Conservation (phyloP, 352 stramenopile genomes). For the Phytophthora fragariae region DNA sequence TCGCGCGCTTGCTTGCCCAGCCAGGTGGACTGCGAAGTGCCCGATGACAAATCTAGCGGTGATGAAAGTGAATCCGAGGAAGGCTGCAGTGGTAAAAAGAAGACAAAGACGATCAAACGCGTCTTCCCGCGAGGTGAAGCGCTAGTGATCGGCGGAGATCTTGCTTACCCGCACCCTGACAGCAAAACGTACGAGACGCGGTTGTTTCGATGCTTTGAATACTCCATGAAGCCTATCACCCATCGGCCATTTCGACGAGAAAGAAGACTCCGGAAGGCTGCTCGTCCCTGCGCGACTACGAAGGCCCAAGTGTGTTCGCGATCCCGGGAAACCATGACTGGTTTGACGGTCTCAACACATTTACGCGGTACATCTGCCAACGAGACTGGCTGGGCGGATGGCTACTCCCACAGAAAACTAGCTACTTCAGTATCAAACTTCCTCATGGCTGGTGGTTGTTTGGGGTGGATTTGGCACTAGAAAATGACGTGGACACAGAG, state of each 20-base stretch:
- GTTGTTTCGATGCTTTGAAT: constrained; percentile 93
- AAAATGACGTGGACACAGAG: constrained; percentile 93
- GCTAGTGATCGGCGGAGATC: constrained; percentile 92
- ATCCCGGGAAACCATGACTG: constrained; percentile 95
- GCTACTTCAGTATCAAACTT: constrained; percentile 93
- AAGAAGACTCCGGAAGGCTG: constrained; percentile 75
- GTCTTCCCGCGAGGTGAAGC: constrained; percentile 87
- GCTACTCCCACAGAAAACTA: constrained; percentile 92
- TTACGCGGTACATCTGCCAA: constrained; percentile 70
- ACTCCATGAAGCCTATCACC: constrained; percentile 95
- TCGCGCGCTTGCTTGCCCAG: constrained; percentile 91
- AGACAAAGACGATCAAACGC: constrained; percentile 49
- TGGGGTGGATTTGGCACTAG: constrained; percentile 90
- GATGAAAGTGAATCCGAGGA: constrained; percentile 12
- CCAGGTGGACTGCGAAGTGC: constrained; percentile 76
- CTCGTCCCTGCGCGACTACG: constrained; percentile 63
- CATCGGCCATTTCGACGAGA: constrained; percentile 87
- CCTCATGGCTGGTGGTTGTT: constrained; percentile 94
- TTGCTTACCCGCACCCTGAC: constrained; percentile 93
- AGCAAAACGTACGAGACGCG: constrained; percentile 90
- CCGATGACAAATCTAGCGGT: constrained; percentile 25
- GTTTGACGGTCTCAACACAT: constrained; percentile 95
- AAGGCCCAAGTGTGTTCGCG: constrained; percentile 77
- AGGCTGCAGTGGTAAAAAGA: constrained; percentile 37
- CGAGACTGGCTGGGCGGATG: constrained; percentile 56